Evolutionary conservation across 805 yeast species (phyloP), one percentile per base, ranked within the genome.

Genomic region (Candida vartiovaarae): DNA sequence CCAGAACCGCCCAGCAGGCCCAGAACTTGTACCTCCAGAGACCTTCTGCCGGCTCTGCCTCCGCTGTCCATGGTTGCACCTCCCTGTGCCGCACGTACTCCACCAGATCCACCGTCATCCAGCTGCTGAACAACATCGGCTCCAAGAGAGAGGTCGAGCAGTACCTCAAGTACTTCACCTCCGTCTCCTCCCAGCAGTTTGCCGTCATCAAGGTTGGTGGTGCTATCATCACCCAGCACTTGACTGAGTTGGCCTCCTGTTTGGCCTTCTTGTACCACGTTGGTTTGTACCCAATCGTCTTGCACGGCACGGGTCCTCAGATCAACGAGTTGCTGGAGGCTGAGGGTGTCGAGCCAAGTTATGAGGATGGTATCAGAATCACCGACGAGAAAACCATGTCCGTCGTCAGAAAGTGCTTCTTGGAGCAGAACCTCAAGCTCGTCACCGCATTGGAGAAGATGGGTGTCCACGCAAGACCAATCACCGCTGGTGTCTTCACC

Each of bases 201-300:
- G 99, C 99, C 3, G 96, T 93, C 36, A 93, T 93, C 66, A 93
- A 93, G 64, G 99, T 93, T 36, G 99, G 99, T 34, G 99, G 99
- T 51, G 99, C 99, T 33, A 91, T 93, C 58, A 93, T 93, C 64
- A 91, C 98, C 38, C 95, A 93, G 55, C 93, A 91, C 57, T 70
- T 93, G 50, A 84, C 89, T 8, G 96, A 91, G 67, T 71, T 93
- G 55, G 99, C 99, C 0, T 86, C 96, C 1, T 90, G 97, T 59
- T 72, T 93, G 51, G 97, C 98, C 4, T 93, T 93, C 66, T 71
- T 93, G 52, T 93, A 93, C 71, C 99, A 93, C 61, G 96, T 93
- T 41, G 99, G 99, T 9, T 75, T 93, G 47, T 93, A 89, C 59
- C 99, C 99, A 26, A 89, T 93, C 49, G 95, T 93, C 8, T 75